Evolutionary conservation across 495 filamentous ascomycete genomes (phyloP).

Genomic region (Neurospora tetrasperma): DNA sequence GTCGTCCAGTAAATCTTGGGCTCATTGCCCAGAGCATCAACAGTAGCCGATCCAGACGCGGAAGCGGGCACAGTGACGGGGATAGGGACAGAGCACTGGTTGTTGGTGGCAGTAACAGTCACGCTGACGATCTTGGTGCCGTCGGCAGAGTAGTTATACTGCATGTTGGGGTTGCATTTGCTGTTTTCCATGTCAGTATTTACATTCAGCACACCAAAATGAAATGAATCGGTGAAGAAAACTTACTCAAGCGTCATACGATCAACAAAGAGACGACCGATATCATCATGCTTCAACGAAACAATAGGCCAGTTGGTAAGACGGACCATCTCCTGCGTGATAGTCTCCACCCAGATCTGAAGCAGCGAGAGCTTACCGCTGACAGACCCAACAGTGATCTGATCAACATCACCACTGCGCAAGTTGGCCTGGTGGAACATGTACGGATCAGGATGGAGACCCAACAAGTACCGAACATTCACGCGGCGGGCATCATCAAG

Average conservation of each 20-base stretch:
- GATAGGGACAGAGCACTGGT: conserved; percentile 36
- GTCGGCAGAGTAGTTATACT: conserved; percentile 31
- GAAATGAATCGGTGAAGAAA: not conserved
- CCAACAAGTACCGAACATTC: conserved; percentile 46
- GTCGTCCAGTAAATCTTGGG: conserved; percentile 50
- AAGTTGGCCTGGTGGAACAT: conserved; percentile 54
- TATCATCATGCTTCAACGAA: conserved; percentile 46
- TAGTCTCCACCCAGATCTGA: conserved; percentile 51
- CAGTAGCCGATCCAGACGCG: conserved; percentile 29
- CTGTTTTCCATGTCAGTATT: conserved; percentile 4
- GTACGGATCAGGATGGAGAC: conserved; percentile 39
- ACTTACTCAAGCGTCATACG: conserved; percentile 43
- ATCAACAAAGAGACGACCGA: conserved; percentile 39
- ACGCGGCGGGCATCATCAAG: conserved; percentile 39
- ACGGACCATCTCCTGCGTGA: conserved; percentile 46
- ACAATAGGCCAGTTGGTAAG: conserved; percentile 50
- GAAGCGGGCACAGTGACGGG: conserved; percentile 47
- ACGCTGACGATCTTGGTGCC: conserved; percentile 38
- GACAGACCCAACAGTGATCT: conserved; percentile 43
- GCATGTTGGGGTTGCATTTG: conserved; percentile 40
- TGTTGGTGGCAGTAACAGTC: conserved; percentile 43
- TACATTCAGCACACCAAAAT: not conserved
- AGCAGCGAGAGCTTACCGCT: conserved; percentile 41
- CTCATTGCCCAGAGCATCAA: conserved; percentile 48
- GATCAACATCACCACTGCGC: conserved; percentile 36